phyloP scores from a whole-genome alignment of 768 basidiomycete genomes.

The Serpula lacrymans region DNA sequence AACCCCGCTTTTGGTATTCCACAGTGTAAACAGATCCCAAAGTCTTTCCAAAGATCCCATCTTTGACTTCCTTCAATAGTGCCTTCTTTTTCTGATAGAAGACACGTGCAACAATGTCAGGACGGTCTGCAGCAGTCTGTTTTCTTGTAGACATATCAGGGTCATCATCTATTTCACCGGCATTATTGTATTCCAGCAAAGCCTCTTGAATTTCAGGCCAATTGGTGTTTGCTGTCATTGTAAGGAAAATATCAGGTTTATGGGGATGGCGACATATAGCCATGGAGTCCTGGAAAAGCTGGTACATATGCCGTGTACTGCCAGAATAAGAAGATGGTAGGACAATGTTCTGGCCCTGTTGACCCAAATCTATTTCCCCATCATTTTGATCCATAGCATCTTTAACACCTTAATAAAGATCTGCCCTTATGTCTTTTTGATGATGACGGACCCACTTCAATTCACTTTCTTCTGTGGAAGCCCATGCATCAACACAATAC shows the following conservation, averaged over 20 bases:
- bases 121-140: slow-evolving; percentile 38
- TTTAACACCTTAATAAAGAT: slow-evolving; percentile 29
- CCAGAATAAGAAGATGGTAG: slow-evolving; percentile 43
- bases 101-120: slow-evolving; percentile 44
- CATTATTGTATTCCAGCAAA: no score
- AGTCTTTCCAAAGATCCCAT: no score
- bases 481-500: slow-evolving; percentile 44
- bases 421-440: slow-evolving; percentile 31
- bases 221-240: slow-evolving; percentile 48
- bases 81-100: slow-evolving; percentile 42
- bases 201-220: slow-evolving; percentile 44
- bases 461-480: slow-evolving; percentile 37
- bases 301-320: slow-evolving; percentile 40
- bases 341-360: slow-evolving; percentile 31
- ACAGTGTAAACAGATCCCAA: slow-evolving; percentile 48
- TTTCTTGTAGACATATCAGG: background rate
- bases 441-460: slow-evolving; percentile 33
- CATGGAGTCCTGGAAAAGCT: slow-evolving; percentile 43
- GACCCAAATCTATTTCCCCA: slow-evolving; percentile 20
- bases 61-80: slow-evolving; percentile 31
- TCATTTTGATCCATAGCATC: slow-evolving; percentile 28
- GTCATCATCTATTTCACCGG: slow-evolving; percentile 2
- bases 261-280: slow-evolving; percentile 36
- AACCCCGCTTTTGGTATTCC: slow-evolving; percentile 56
- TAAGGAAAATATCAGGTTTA: slow-evolving; percentile 46